Percentiles rank a stretch among this genome's conserved stretches.
phyloP scores from a whole-genome alignment of 1,284 basidiomycete genomes.

The Amylostereum areolatum region DNA sequence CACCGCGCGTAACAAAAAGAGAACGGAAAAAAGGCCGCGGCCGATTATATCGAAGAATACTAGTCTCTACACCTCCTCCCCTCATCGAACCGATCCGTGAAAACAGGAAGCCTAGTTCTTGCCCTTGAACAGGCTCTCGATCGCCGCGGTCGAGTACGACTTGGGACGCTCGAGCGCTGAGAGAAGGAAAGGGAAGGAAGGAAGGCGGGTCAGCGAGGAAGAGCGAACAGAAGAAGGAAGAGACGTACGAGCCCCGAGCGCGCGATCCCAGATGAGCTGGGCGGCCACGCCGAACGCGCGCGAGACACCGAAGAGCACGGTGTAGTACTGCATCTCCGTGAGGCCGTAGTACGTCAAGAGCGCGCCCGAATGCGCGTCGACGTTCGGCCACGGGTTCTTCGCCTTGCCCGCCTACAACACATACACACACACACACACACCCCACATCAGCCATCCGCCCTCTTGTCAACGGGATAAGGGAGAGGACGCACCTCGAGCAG shows the following conservation, averaged over 20 bases:
- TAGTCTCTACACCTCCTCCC: too few species aligned
- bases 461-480: background rate
- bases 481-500: constrained; percentile 64
- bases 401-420: constrained; percentile 76
- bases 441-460: too few species aligned
- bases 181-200: background rate
- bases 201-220: background rate
- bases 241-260: constrained; percentile 81
- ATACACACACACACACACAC: background rate
- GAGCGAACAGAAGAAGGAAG: background rate
- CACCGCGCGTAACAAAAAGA: too few species aligned
- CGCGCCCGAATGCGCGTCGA: constrained; percentile 96
- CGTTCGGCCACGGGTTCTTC: constrained; percentile 93
- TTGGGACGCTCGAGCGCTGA: constrained; percentile 82
- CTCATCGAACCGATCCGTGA: too few species aligned
- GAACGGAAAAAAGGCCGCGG: too few species aligned
- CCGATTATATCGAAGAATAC: too few species aligned
- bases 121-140: constrained; percentile 68
- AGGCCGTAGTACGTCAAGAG: constrained; percentile 89
- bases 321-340: constrained; percentile 90
- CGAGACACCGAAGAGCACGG: constrained; percentile 95
- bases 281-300: constrained; percentile 88
- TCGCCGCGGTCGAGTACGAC: constrained; percentile 75
- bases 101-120: constrained; percentile 37
- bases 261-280: constrained; percentile 94